Percentiles rank a stretch among this genome's conserved stretches.
Evolutionary conservation across 805 yeast species (phyloP).

Genomic region (Candida andamanensis): DNA sequence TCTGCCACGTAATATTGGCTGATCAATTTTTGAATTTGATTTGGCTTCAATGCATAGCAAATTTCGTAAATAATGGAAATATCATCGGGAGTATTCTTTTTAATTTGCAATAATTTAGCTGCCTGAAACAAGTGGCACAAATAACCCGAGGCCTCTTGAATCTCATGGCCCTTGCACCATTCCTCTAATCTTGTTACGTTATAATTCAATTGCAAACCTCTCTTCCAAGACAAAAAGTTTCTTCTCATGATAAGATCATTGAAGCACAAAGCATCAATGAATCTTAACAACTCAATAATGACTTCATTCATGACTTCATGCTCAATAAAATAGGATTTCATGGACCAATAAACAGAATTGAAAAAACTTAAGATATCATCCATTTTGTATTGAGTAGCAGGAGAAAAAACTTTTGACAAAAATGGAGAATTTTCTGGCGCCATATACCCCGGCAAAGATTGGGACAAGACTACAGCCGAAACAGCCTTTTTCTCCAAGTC

Average conservation of each 20-base stretch:
- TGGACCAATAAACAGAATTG: constrained; percentile 87
- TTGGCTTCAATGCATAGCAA: constrained; percentile 88
- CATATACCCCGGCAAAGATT: constrained; percentile 92
- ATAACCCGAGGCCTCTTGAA: constrained; percentile 80
- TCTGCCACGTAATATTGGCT: constrained; percentile 88
- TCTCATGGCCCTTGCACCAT: constrained; percentile 94
- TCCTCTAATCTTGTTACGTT: constrained; percentile 95
- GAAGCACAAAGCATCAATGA: constrained; percentile 90
- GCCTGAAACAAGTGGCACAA: constrained; percentile 87
- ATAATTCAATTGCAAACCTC: constrained; percentile 94
- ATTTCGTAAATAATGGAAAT: constrained; percentile 90
- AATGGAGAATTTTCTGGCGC: constrained; percentile 81
- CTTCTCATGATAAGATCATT: constrained; percentile 94
- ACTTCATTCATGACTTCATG: constrained; percentile 79
- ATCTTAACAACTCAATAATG: constrained; percentile 72
- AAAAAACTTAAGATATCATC: constrained; percentile 88
- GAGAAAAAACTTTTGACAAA: constrained; percentile 74
- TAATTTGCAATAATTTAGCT: constrained; percentile 85
- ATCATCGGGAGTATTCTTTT: constrained; percentile 85
- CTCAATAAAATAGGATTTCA: constrained; percentile 87
- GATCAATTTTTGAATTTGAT: constrained; percentile 90
- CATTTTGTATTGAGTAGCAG: constrained; percentile 76
- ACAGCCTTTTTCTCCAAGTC: constrained; percentile 86
- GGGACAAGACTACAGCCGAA: constrained; percentile 92
- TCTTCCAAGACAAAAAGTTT: constrained; percentile 92